A percentile compares a stretch with the other conserved stretches of the same genome.
Evolutionary conservation across 345 rosid genomes (phyloP).

Genomic region (Aquilaria sinensis): DNA sequence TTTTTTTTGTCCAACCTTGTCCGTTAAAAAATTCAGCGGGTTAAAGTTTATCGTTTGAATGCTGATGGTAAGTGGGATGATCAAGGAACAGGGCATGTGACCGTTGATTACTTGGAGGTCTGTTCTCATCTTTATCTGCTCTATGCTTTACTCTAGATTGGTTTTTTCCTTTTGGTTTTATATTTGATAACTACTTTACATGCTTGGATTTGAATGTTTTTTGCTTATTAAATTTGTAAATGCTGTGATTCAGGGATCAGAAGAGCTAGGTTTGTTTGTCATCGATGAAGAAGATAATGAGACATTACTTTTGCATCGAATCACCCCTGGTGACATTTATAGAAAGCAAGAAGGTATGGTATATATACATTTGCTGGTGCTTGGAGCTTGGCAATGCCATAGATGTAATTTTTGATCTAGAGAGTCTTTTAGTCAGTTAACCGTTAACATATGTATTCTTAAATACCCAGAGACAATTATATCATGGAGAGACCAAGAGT

Average conservation of each 20-base stretch:
- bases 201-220: constrained; percentile 1
- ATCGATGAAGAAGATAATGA: constrained; percentile 82
- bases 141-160: background rate
- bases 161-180: background rate
- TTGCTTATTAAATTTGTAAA: constrained; percentile 21
- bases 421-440: constrained; percentile 3
- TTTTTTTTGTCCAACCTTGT: background rate
- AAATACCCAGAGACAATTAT: constrained; percentile 75
- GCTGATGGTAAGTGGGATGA: constrained; percentile 95
- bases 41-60: constrained; percentile 69
- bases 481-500: constrained; percentile 97
- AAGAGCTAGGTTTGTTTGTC: constrained; percentile 71
- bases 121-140: constrained; percentile 22
- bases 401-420: background rate
- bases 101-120: constrained; percentile 85
- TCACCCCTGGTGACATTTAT: constrained; percentile 74
- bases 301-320: constrained; percentile 72
- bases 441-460: background rate
- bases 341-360: constrained; percentile 87
- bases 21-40: constrained; percentile 47
- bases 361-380: constrained; percentile 8
- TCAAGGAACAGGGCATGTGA: constrained; percentile 85
- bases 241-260: constrained; percentile 54
- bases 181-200: background rate
- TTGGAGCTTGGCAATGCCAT: too few species aligned